These are phyloP conservation scores for Aspergillus ellipticus DNA, from an alignment of 495 filamentous ascomycete genomes.

Conservation along the genomic window DNA sequence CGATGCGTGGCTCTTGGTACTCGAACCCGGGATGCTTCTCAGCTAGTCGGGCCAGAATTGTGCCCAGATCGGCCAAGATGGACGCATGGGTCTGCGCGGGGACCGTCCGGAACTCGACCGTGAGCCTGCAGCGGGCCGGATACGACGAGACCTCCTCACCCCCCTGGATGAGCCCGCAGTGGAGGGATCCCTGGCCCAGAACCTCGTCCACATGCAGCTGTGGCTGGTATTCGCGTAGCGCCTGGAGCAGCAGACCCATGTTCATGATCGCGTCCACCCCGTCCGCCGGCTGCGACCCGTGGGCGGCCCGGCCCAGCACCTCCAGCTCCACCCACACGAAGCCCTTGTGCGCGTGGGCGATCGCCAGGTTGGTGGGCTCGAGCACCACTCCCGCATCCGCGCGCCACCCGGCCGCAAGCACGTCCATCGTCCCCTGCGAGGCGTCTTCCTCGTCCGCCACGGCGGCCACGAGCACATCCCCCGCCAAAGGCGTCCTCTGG, in stretches of 20 bases:
- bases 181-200: constrained; percentile 33
- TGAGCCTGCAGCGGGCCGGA: constrained; percentile 38
- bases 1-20: constrained; percentile 26
- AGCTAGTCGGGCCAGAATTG: constrained; percentile 19
- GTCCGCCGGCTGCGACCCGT: constrained; percentile 38
- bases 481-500: constrained; percentile 21
- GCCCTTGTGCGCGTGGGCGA: constrained; percentile 44
- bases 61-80: constrained; percentile 27
- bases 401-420: constrained; percentile 45
- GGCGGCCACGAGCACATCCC: constrained; percentile 45
- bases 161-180: constrained; percentile 43
- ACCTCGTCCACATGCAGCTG: constrained; percentile 29
- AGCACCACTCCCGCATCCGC: constrained; percentile 43
- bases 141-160: constrained; percentile 48
- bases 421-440: constrained; percentile 41
- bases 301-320: constrained; percentile 42
- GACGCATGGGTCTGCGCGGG: constrained; percentile 30
- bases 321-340: constrained; percentile 47
- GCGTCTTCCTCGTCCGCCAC: constrained; percentile 48
- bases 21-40: constrained; percentile 23
- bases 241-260: constrained; percentile 40
- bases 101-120: constrained; percentile 43
- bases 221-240: constrained; percentile 35
- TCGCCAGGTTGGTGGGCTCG: constrained; percentile 35
- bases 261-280: constrained; percentile 44